Evolutionary conservation across 2,329 filamentous ascomycete species (phyloP).

Genomic region (Capronia americana): DNA sequence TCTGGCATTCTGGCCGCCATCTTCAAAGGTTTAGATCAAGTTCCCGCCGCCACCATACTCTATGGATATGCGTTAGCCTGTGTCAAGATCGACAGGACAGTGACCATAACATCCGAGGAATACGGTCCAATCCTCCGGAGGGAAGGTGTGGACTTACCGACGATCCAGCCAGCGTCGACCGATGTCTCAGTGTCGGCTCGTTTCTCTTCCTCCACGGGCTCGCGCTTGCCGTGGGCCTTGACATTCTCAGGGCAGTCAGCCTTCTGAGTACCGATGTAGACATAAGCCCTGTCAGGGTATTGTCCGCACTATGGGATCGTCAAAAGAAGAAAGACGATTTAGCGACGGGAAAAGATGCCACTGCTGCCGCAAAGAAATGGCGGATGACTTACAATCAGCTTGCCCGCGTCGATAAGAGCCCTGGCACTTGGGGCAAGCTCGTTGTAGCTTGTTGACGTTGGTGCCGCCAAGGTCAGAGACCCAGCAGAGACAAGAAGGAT

Average conservation of each 20-base stretch:
- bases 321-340: neutral
- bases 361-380: neutral
- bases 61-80: no score
- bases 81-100: no score
- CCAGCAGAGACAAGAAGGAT: neutral
- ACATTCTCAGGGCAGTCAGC: neutral
- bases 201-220: neutral
- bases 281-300: neutral
- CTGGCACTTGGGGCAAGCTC: conserved; percentile 2
- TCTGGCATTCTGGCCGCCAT: neutral
- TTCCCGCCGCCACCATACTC: no score
- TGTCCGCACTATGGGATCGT: neutral
- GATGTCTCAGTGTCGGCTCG: conserved; percentile 1
- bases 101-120: no score
- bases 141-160: neutral
- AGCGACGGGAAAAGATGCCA: neutral
- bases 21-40: no score
- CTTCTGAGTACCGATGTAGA: neutral
- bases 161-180: neutral
- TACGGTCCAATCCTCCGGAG: no score
- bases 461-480: conserved; percentile 4
- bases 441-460: neutral
- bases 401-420: neutral
- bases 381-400: neutral
- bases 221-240: neutral